These are phyloP conservation scores for Monosporascus sp. DNA, from an alignment of 2,329 filamentous ascomycete genomes.

Conservation along the genomic window DNA sequence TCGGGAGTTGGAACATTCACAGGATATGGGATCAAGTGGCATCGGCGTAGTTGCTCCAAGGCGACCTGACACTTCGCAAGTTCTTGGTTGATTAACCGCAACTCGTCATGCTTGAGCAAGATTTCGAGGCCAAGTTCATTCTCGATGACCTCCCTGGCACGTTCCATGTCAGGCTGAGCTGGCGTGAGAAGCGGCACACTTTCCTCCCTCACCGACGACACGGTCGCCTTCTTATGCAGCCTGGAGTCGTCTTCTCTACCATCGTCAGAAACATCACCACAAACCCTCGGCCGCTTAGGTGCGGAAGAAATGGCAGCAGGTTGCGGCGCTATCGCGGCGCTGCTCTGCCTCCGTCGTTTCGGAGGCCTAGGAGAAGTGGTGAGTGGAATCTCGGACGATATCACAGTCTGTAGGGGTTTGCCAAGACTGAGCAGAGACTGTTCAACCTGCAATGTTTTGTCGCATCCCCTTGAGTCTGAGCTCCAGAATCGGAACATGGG, in stretches of 20 bases:
- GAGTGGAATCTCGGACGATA: constrained; percentile 21
- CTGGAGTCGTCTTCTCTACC: constrained; percentile 22
- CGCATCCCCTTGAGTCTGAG: constrained; percentile 53
- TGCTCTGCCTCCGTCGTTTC: constrained; percentile 27
- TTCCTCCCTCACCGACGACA: constrained; percentile 14
- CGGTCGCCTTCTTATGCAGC: constrained; percentile 25
- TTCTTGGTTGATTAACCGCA: constrained; percentile 92
- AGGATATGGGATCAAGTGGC: constrained; percentile 87
- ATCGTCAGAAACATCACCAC: constrained; percentile 22
- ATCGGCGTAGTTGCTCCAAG: constrained; percentile 87
- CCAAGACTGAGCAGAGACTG: constrained; percentile 34
- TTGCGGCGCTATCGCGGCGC: constrained; percentile 27
- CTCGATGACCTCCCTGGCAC: constrained; percentile 68
- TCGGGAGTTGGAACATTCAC: constrained; percentile 61
- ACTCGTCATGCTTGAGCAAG: constrained; percentile 86
- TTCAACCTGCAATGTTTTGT: constrained; percentile 41
- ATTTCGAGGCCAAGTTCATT: constrained; percentile 89
- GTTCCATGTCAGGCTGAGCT: constrained; percentile 35
- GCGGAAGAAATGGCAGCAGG: constrained; percentile 19
- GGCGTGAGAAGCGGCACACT: constrained; percentile 5
- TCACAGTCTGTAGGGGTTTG: constrained; percentile 28
- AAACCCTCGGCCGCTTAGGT: constrained; percentile 39
- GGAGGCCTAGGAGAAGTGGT: constrained; percentile 21
- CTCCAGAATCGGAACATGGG: constrained; percentile 61
- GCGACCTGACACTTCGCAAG: constrained; percentile 92